Percentiles rank a stretch among this genome's conserved stretches.
phyloP scores from a whole-genome alignment of 2,329 filamentous ascomycete species.

The Clonostachys sp. region DNA sequence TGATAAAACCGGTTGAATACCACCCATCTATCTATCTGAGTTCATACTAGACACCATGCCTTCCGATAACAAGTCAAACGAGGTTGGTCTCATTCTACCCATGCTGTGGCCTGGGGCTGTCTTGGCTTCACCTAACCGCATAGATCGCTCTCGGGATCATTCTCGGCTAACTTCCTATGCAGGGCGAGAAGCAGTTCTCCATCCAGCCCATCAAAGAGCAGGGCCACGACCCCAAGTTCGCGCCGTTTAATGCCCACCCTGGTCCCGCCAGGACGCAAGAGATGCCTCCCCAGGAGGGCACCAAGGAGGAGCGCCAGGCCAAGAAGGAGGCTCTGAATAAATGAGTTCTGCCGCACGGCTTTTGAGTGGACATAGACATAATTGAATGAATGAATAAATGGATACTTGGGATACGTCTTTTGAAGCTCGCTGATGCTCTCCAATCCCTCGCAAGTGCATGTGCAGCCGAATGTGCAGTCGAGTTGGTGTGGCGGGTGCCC shows the following conservation, averaged over 20 bases:
- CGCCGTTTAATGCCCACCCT: slow-evolving; percentile 48
- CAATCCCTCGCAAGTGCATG: too few relatives aligned
- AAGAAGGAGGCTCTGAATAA: slow-evolving; percentile 66
- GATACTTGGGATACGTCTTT: not conserved
- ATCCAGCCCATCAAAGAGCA: slow-evolving; percentile 39
- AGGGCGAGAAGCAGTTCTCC: slow-evolving; percentile 38
- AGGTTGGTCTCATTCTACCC: too few relatives aligned
- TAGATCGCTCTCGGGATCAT: too few relatives aligned
- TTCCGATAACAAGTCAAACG: too few relatives aligned
- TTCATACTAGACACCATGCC: too few relatives aligned
- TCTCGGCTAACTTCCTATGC: not conserved
- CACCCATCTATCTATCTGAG: too few relatives aligned
- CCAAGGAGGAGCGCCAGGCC: slow-evolving; percentile 63
- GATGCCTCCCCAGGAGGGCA: slow-evolving; percentile 52
- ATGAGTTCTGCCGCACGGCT: slow-evolving; percentile 1
- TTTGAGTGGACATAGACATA: not conserved
- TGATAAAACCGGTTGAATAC: too few relatives aligned
- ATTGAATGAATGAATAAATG: not conserved
- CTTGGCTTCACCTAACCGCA: too few relatives aligned
- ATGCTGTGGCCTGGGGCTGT: too few relatives aligned
- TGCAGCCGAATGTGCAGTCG: too few relatives aligned
- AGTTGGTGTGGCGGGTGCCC: too few relatives aligned
- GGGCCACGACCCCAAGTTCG: slow-evolving; percentile 38
- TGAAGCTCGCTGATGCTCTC: too few relatives aligned
- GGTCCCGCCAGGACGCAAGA: slow-evolving; percentile 52